Evolutionary conservation across 495 filamentous ascomycete species (phyloP), one percentile per base, ranked within the genome.

Genomic region (Apiosordaria backusii): DNA sequence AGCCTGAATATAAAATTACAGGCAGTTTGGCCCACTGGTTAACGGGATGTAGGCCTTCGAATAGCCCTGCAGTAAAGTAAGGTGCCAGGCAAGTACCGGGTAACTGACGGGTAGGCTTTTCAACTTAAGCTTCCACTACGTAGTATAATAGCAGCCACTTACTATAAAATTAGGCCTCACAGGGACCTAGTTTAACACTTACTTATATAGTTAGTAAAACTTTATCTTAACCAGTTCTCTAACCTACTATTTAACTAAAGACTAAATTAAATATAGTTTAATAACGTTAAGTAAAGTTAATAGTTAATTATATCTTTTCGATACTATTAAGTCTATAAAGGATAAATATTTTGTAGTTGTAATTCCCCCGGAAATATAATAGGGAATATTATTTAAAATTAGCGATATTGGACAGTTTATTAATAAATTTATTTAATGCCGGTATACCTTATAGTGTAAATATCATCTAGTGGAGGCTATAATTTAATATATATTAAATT

Each of bases 201-300:
- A 23, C 26, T 29, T 40, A 67, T 68, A 68, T 64, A 74, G 53
- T 25, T 55, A 60, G 72, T 57, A 69, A 78, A 50, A 66, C 75
- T 77, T 57, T 73, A 69, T 55, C 63, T 76, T 25, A 78, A 65
- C 24, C 66, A 68, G n/a, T 76, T 75, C 61, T 78, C 71, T 4
- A 69, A 72, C 55, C 70, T 65, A 58, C 76, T 71, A 63, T 78
- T 69, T 19, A 74, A 35, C 70, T 65, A 72, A 74, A 72, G 54
- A 74, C 58, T 27, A 67, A 70, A 67, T 67, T 70, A 54, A 74
- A 74, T 0, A 22, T 55, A 18, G 35, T 27, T 24, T 63, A 10
- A 57, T 72, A 57, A 13, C 62, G 67, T 61, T 63, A 61, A n/a
- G 65, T 65, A 40, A 74, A 74, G 27, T 68, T 58, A 57, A 54